Base-by-base conservation (phyloP, 805 yeast species). In the Kodamaea fukazawae region DNA sequence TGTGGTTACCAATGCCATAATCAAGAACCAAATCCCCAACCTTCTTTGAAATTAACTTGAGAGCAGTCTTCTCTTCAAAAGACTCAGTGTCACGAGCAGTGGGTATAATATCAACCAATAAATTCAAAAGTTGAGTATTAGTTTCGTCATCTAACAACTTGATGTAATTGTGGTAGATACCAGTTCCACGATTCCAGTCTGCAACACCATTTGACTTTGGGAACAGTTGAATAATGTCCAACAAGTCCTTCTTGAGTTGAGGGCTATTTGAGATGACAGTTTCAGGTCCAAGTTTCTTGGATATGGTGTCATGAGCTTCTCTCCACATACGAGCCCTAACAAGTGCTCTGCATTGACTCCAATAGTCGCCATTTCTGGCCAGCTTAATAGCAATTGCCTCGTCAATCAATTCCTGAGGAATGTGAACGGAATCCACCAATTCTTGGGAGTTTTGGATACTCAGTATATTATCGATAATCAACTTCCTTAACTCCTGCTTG, bases 211-310 rank as follows among this genome's bases (percentile, higher is more conserved):
- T 67, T 1, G 53, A 51, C 27, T 58, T 61, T 9, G 81, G 83
- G 57, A 75, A 75, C 43, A 55, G 44, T 2, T 54, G 40, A 31
- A 76, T 51, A 7, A 83, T 58, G 12, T 56, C 58, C 15, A 58
- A 44, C 26, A 77, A 70, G 16, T 64, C 55, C 29, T 57, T 48
- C 3, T 65, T 72, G 14, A 68, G 64, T 1, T 34, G 26, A 32
- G 46, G 4, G 10, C 57, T 61, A 41, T 75, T 72, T n/a, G 75
- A 67, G 11, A 81, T 73, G 1, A 90, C 76, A 3, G 82, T 75
- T 10, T 61, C 57, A 7, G 98, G 98, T 0, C 91, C 98, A 22
- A 88, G 83, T 3, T 69, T 57, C 1, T 64, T 54, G 7, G 81
- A 50, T 3, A 86, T 60, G 1, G 78, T 62, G 2, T 61, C 55